Conservation (phyloP, 1,284 basidiomycete genomes). For the Trichosporon asahii region DNA sequence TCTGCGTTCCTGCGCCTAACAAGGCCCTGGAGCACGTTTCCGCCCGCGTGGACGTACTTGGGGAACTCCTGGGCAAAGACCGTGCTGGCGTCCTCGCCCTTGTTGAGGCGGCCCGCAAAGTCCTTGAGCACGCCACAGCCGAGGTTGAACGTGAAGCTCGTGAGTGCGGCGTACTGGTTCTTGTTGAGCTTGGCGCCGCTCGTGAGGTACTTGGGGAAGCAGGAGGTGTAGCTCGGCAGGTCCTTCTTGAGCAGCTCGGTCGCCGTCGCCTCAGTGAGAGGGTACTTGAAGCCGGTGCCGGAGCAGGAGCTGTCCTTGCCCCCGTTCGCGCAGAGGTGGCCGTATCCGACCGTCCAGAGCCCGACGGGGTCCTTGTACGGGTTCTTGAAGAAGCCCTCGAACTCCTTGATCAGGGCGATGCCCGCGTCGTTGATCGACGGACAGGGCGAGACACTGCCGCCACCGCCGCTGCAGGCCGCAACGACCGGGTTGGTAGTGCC, state of each 20-base stretch:
- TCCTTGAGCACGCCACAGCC: neutral
- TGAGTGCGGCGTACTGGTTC: slow-evolving; percentile 8
- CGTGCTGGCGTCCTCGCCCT: neutral
- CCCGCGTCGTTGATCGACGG: slow-evolving; percentile 10
- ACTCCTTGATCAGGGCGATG: slow-evolving; percentile 11
- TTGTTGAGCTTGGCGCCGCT: slow-evolving; percentile 5
- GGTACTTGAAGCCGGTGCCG: slow-evolving; percentile 2
- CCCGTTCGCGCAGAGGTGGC: slow-evolving; percentile 7
- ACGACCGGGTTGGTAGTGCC: neutral
- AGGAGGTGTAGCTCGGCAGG: neutral
- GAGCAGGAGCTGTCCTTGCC: neutral
- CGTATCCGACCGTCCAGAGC: slow-evolving; percentile 10
- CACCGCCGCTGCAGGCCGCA: neutral
- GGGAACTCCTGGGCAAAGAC: slow-evolving; percentile 5
- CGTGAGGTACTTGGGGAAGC: neutral
- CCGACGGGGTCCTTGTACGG: neutral
- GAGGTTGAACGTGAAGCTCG: slow-evolving; percentile 6
- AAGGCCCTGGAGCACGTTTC: neutral
- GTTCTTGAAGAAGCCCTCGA: slow-evolving; percentile 8
- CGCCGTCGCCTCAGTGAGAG: slow-evolving; percentile 5
- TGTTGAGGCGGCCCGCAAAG: neutral
- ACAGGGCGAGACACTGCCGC: neutral
- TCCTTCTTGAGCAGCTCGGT: slow-evolving; percentile 6
- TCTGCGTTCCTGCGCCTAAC: neutral
- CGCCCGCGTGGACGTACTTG: neutral